Evolutionary conservation across 257 asterid species (phyloP), one percentile per base, ranked within the genome.

Genomic region (Penstemon barbatus): DNA sequence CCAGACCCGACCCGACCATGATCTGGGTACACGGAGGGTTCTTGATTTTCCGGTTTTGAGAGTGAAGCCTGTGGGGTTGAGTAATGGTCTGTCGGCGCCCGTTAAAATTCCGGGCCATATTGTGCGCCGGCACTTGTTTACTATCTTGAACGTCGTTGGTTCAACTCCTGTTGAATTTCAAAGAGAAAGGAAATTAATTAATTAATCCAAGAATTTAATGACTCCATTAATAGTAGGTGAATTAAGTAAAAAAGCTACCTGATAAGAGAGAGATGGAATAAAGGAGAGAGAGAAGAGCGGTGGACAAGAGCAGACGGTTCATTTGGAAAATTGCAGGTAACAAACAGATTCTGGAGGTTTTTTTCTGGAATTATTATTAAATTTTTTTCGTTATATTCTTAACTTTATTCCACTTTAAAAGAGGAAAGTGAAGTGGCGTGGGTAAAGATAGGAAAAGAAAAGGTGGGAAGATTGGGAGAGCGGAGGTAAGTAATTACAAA

Each of bases 1-100:
- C 98, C 98, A 90, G 4, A 90, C 13, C 40, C 98, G 89, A 57
- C 98, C 97, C 74, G 98, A 93, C 98, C 97, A 90, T 1, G 92
- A 67, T 4, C 15, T 72, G 63, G 97, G 98, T 13, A 80, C 96
- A 4, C 80, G 79, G 7, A 93, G 75, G 2, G 96, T 93, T 58
- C 71, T 75, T 6, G 97, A 93, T 72, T 86, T 67, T 2, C 93
- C 97, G 54, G 83, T 76, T 65, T 65, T 71, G 68, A 93, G 93
- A 38, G 61, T 62, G 69, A 93, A 93, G 12, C 97, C 98, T 0
- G 97, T 93, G 9, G 95, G 94, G 52, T 56, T 45, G 43, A 93
- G 79, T 7, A 63, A 75, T 3, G 87, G 75, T 57, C 97, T 70
- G 72, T 88, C 66, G 70, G 98, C 98, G 65, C 95, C 95, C 7